Evolutionary conservation across 495 filamentous ascomycete genomes (phyloP).

Genomic region (Hypoxylon cercidicola): DNA sequence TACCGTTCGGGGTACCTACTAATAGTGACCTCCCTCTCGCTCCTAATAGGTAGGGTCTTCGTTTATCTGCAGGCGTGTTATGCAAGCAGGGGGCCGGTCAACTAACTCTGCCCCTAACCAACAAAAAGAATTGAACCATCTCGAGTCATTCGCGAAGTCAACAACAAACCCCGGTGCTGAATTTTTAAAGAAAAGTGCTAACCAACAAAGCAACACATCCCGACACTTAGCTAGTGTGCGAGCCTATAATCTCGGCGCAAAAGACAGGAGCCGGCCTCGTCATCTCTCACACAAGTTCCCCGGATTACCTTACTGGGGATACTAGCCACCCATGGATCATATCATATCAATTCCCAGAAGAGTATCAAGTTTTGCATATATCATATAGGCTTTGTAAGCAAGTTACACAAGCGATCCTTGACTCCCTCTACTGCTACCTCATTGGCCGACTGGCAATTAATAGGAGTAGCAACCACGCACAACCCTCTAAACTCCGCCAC

Average conservation of each 20-base stretch:
- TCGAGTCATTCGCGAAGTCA: not conserved
- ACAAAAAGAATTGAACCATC: not conserved
- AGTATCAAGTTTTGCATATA: conserved; percentile 12
- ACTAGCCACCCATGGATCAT: not conserved
- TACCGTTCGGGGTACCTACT: not conserved
- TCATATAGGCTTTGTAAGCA: conserved; percentile 28
- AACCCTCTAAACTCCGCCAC: conserved; percentile 19
- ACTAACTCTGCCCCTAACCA: conserved; percentile 1
- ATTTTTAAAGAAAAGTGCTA: not conserved
- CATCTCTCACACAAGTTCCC: conserved; percentile 11
- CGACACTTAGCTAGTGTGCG: not conserved
- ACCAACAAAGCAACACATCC: too few relatives aligned
- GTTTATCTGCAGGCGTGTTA: not conserved
- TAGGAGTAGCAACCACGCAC: conserved; percentile 4
- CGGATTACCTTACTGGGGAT: conserved; percentile 13
- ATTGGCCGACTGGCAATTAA: not conserved
- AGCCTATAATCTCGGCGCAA: conserved; percentile 20
- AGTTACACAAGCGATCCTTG: conserved; percentile 22
- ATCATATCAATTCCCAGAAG: conserved; percentile 16
- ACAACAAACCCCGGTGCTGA: not conserved
- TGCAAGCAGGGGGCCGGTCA: not conserved
- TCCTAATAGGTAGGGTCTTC: not conserved
- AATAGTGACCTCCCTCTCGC: not conserved
- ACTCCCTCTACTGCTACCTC: not conserved
- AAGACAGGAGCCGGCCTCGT: conserved; percentile 21